Conservation (phyloP, 2,329 filamentous ascomycete genomes). For the Xylaria digitata region DNA sequence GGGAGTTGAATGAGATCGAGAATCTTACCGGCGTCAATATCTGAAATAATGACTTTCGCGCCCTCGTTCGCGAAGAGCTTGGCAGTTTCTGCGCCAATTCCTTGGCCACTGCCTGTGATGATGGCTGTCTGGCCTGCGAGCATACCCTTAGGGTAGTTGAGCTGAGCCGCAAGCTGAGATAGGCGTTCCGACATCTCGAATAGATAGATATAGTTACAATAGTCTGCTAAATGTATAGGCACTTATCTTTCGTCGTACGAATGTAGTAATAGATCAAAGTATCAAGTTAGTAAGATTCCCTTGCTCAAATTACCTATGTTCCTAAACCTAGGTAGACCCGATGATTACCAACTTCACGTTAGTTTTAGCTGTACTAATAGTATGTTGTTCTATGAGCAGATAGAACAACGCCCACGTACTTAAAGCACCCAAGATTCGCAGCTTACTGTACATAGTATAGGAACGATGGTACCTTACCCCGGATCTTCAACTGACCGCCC, state of each 20-base stretch:
- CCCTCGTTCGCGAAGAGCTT: conserved; percentile 88
- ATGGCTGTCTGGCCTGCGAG: conserved; percentile 85
- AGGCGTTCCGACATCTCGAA: conserved; percentile 67
- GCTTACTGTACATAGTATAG: conserved; percentile 8
- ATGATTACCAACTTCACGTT: too few species aligned
- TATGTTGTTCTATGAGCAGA: too few species aligned
- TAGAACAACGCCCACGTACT: not conserved
- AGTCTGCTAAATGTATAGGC: not conserved
- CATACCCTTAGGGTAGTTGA: conserved; percentile 85
- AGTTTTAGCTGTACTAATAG: too few species aligned
- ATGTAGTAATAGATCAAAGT: not conserved
- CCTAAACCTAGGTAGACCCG: too few species aligned
- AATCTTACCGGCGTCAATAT: conserved; percentile 77
- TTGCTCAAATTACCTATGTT: too few species aligned
- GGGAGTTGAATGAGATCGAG: not conserved
- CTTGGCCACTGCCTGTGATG: conserved; percentile 86
- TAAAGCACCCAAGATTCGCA: too few species aligned
- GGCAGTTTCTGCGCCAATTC: conserved; percentile 87
- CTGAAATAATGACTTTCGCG: conserved; percentile 83
- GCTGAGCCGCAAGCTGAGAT: conserved; percentile 78
- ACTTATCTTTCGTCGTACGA: too few species aligned
- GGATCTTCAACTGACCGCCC: conserved; percentile 8
- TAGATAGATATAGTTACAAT: not conserved
- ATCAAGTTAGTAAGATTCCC: not conserved
- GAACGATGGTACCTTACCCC: conserved; percentile 12